Evolutionary conservation across 768 basidiomycete genomes (phyloP).

Genomic region (Amanita thiersii): DNA sequence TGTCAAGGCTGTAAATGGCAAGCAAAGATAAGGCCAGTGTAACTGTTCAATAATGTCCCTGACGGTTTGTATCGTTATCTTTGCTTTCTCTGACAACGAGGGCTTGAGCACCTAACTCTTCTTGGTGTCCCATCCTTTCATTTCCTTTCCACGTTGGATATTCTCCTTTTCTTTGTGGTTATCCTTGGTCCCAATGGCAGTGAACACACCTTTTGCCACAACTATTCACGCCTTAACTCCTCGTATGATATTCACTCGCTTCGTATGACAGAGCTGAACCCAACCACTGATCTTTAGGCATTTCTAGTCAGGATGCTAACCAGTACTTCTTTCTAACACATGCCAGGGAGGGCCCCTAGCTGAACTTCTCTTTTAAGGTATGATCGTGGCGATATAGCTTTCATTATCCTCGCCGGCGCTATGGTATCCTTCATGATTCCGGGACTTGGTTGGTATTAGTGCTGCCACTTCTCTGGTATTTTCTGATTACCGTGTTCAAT

Average conservation of each 20-base stretch:
- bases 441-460: slow-evolving; percentile 43
- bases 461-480: neutral
- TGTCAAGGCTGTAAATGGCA: too few relatives aligned
- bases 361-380: slow-evolving; percentile 31
- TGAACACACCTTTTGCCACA: too few relatives aligned
- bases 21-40: too few relatives aligned
- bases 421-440: slow-evolving; percentile 77
- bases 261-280: too few relatives aligned
- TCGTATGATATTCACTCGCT: neutral
- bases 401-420: slow-evolving; percentile 59
- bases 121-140: too few relatives aligned
- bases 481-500: slow-evolving; percentile 8
- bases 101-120: too few relatives aligned
- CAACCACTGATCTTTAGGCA: neutral
- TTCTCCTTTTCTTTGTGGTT: too few relatives aligned
- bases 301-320: slow-evolving; percentile 2
- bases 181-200: too few relatives aligned
- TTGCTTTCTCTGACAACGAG: too few relatives aligned
- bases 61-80: too few relatives aligned
- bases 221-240: neutral
- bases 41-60: too few relatives aligned
- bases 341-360: neutral
- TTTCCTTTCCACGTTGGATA: too few relatives aligned
- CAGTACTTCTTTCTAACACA: neutral
- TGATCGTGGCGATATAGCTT: slow-evolving; percentile 64